These are phyloP conservation scores for Sporisorium scitamineum DNA, from an alignment of 1,284 basidiomycete species.

Conservation along the genomic window DNA sequence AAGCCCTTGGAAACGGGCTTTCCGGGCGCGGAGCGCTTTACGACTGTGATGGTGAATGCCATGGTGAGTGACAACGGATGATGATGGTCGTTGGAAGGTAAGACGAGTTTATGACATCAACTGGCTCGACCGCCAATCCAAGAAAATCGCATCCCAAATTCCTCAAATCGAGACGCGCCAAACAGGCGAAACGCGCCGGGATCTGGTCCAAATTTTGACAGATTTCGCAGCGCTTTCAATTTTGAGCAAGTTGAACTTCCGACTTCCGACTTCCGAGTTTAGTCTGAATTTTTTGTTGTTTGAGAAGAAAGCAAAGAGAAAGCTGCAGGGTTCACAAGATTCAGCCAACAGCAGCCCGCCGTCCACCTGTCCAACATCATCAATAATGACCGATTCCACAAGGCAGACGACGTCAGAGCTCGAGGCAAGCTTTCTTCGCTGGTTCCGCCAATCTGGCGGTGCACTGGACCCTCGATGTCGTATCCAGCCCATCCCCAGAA, in stretches of 20 bases:
- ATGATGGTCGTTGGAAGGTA: slow-evolving; percentile 3
- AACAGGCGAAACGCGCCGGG: slow-evolving; percentile 9
- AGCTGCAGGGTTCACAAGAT: slow-evolving; percentile 15
- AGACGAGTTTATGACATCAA: background rate
- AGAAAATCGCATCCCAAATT: background rate
- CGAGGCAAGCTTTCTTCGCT: slow-evolving; percentile 66
- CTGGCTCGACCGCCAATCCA: slow-evolving; percentile 9
- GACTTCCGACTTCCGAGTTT: slow-evolving; percentile 20
- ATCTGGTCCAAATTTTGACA: slow-evolving; percentile 3
- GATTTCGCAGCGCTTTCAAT: background rate
- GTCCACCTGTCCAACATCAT: background rate
- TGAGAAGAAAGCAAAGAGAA: slow-evolving; percentile 19
- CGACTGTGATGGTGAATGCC: slow-evolving; percentile 48
- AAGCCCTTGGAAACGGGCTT: slow-evolving; percentile 57
- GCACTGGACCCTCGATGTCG: slow-evolving; percentile 70
- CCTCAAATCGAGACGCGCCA: slow-evolving; percentile 1
- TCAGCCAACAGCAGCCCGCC: background rate
- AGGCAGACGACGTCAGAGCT: slow-evolving; percentile 40
- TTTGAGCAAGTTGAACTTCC: background rate
- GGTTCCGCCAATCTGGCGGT: slow-evolving; percentile 69
- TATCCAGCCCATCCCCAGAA: slow-evolving; percentile 73
- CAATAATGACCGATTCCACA: slow-evolving; percentile 7
- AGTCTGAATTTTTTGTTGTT: slow-evolving; percentile 4
- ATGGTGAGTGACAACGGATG: slow-evolving; percentile 10
- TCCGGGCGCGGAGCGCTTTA: slow-evolving; percentile 48